Conservation (phyloP, 495 filamentous ascomycete species). For the Elasticomyces elasticus region DNA sequence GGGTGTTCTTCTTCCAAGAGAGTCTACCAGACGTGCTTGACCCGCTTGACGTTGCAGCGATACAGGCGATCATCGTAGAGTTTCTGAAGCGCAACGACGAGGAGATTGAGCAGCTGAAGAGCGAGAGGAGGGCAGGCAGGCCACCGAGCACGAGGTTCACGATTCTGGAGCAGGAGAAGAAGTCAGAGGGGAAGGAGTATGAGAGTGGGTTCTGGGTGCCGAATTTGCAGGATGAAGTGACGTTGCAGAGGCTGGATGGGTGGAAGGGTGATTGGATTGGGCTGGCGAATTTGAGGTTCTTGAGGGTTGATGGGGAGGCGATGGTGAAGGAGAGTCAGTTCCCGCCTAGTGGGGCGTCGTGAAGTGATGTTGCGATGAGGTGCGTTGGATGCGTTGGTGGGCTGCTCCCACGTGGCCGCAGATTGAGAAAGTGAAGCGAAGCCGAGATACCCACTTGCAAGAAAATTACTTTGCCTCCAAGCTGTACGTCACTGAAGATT, state of each 20-base stretch:
- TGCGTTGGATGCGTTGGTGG: not conserved
- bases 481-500: not conserved
- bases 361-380: not conserved
- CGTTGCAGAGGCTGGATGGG: slow-evolving; percentile 40
- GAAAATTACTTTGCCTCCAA: no score
- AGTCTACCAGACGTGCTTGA: slow-evolving; percentile 44
- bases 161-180: slow-evolving; percentile 58
- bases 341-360: slow-evolving; percentile 27
- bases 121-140: slow-evolving; percentile 67
- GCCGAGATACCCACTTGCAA: no score
- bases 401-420: not conserved
- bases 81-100: slow-evolving; percentile 67
- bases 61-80: slow-evolving; percentile 54
- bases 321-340: slow-evolving; percentile 26
- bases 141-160: slow-evolving; percentile 71
- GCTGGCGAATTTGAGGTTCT: slow-evolving; percentile 49
- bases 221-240: slow-evolving; percentile 46
- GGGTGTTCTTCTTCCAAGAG: slow-evolving; percentile 63
- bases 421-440: no score
- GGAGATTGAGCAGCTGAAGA: slow-evolving; percentile 62
- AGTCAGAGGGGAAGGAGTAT: slow-evolving; percentile 67
- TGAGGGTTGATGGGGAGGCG: slow-evolving; percentile 27
- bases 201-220: slow-evolving; percentile 72
- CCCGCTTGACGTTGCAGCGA: slow-evolving; percentile 47
- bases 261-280: slow-evolving; percentile 58